These are phyloP conservation scores for Ophiostoma montium DNA, from an alignment of 2,329 filamentous ascomycete species.

Conservation along the genomic window DNA sequence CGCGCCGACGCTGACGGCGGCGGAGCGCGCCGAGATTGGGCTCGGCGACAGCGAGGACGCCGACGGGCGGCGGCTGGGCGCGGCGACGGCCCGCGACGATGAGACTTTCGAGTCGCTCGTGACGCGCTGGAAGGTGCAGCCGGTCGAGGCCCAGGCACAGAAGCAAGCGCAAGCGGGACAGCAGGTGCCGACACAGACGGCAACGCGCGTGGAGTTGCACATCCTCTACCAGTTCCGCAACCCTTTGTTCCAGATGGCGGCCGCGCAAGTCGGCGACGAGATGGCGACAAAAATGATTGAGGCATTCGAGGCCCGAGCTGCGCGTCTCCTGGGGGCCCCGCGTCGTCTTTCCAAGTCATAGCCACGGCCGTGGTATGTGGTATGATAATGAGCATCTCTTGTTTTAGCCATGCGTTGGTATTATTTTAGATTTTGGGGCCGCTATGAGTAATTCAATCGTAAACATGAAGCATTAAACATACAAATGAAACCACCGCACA, in stretches of 20 bases:
- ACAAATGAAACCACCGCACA: no score
- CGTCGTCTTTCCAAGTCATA: neutral
- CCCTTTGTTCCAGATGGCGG: constrained; percentile 74
- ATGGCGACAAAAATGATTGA: constrained; percentile 81
- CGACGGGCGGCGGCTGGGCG: constrained; percentile 4
- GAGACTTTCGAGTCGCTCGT: constrained; percentile 51
- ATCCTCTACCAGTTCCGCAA: constrained; percentile 79
- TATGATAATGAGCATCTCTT: neutral
- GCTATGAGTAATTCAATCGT: neutral
- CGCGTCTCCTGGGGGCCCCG: constrained; percentile 26
- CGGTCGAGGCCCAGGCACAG: constrained; percentile 20
- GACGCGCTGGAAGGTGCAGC: constrained; percentile 54
- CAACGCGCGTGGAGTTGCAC: constrained; percentile 62
- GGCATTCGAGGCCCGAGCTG: constrained; percentile 76
- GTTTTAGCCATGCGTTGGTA: neutral
- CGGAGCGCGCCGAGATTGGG: constrained; percentile 18
- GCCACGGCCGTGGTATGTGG: neutral
- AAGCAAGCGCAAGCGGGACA: constrained; percentile 17
- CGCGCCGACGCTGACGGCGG: constrained; percentile 26
- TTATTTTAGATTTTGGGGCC: neutral
- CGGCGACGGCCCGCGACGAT: constrained; percentile 8
- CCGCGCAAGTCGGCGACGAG: constrained; percentile 67
- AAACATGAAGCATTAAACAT: neutral
- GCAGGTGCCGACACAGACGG: no score
- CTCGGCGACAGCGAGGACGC: constrained; percentile 12